phyloP scores from a whole-genome alignment of 73 alveolate species.

The Paramecium octaurelia region DNA sequence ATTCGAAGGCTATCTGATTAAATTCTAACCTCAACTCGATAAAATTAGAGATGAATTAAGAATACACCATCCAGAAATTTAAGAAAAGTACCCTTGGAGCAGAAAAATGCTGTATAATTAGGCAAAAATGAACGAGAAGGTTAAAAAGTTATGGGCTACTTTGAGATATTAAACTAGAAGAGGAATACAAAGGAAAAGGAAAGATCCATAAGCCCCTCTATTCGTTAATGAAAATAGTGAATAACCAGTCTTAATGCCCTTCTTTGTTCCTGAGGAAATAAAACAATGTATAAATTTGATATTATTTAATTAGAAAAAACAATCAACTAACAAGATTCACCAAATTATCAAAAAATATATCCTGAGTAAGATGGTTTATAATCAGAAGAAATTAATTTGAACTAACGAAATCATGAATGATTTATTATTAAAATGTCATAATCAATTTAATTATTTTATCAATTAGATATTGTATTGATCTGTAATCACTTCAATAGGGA shows the following conservation, averaged over 20 bases:
- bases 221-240: not conserved
- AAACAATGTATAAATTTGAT: not conserved
- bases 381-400: not conserved
- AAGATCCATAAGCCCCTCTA: constrained; percentile 3
- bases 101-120: not conserved
- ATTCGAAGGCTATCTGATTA: constrained; percentile 37
- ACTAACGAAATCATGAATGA: not conserved
- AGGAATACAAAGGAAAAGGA: not conserved
- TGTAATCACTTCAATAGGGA: not conserved
- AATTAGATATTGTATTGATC: not conserved
- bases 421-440: not conserved
- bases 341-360: not conserved
- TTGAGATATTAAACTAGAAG: not conserved
- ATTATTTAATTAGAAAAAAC: not conserved
- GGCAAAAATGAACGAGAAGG: constrained; percentile 3
- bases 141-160: not conserved
- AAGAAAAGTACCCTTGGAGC: not conserved
- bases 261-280: not conserved
- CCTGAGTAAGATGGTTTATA: not conserved
- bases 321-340: not conserved
- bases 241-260: not conserved
- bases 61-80: constrained; percentile 12
- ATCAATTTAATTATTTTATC: not conserved
- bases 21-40: constrained; percentile 19
- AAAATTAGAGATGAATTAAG: constrained; percentile 21